Percentiles rank a stretch among this genome's conserved stretches.
Conservation (phyloP, 1,139 yeast species). For the Suhomyces anneliseae region DNA sequence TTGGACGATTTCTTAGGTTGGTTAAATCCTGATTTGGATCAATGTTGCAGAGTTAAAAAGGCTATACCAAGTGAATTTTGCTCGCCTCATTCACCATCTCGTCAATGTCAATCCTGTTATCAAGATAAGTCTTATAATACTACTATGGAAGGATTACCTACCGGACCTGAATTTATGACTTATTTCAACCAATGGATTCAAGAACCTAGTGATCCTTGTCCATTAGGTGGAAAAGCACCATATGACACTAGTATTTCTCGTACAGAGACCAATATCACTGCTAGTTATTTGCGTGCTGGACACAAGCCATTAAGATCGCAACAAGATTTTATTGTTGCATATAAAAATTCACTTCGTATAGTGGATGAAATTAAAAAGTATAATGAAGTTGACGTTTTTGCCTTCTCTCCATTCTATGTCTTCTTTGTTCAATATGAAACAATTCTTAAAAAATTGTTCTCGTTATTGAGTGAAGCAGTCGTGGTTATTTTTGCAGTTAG, state of each 20-base stretch:
- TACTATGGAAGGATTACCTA: conserved; percentile 83
- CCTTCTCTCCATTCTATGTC: conserved; percentile 89
- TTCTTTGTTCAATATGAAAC: conserved; percentile 85
- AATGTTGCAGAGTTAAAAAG: conserved; percentile 76
- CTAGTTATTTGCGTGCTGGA: conserved; percentile 77
- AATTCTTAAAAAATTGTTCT: conserved; percentile 57
- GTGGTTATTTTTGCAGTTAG: conserved; percentile 55
- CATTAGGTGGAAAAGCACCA: conserved; percentile 94
- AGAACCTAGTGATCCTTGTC: conserved; percentile 87
- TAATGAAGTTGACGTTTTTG: conserved; percentile 59
- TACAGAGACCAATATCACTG: conserved; percentile 38
- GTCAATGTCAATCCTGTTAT: conserved; percentile 74
- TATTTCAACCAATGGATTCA: conserved; percentile 81
- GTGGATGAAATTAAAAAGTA: conserved; percentile 53
- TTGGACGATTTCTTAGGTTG: conserved; percentile 85
- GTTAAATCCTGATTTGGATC: conserved; percentile 82
- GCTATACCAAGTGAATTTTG: conserved; percentile 45
- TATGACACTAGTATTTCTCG: conserved; percentile 62
- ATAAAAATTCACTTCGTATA: conserved; percentile 70
- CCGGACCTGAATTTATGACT: conserved; percentile 67
- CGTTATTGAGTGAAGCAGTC: conserved; percentile 57
- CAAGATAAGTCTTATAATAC: conserved; percentile 63
- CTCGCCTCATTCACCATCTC: conserved; percentile 63
- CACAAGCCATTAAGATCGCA: conserved; percentile 83
- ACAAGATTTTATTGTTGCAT: conserved; percentile 78